Conservation (phyloP, 2,329 filamentous ascomycete species). For the Xylariaceae sp. region DNA sequence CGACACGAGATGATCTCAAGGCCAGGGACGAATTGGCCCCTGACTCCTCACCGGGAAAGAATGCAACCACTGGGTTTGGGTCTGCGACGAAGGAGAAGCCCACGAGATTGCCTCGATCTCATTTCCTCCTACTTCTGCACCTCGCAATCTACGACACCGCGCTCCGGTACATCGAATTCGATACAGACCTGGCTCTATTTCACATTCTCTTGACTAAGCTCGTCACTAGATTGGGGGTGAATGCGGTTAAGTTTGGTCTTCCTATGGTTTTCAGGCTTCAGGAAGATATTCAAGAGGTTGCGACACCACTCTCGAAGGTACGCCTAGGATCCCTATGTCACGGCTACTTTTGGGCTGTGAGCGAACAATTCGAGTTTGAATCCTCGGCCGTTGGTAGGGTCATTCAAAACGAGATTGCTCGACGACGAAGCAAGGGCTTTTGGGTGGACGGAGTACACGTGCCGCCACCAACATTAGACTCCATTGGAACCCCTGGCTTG, state of each 20-base stretch:
- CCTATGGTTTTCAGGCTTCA: constrained; percentile 88
- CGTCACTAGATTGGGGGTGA: constrained; percentile 73
- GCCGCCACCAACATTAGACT: constrained; percentile 60
- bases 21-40: constrained; percentile 52
- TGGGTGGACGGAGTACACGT: constrained; percentile 73
- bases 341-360: constrained; percentile 80
- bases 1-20: constrained; percentile 58
- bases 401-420: constrained; percentile 69
- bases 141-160: constrained; percentile 86
- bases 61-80: constrained; percentile 49
- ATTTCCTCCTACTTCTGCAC: constrained; percentile 77
- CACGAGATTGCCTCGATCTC: constrained; percentile 50
- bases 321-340: constrained; percentile 79
- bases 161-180: constrained; percentile 64
- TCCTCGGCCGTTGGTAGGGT: constrained; percentile 61
- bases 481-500: constrained; percentile 52
- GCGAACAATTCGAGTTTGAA: constrained; percentile 72
- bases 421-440: constrained; percentile 66
- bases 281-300: constrained; percentile 68
- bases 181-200: constrained; percentile 69
- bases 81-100: constrained; percentile 58
- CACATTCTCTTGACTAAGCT: constrained; percentile 72
- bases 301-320: constrained; percentile 65
- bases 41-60: constrained; percentile 41
- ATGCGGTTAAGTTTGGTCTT: constrained; percentile 70